These are phyloP conservation scores for Trypanosoma melophagium DNA, from an alignment of 208 protist species.

Conservation along the genomic window DNA sequence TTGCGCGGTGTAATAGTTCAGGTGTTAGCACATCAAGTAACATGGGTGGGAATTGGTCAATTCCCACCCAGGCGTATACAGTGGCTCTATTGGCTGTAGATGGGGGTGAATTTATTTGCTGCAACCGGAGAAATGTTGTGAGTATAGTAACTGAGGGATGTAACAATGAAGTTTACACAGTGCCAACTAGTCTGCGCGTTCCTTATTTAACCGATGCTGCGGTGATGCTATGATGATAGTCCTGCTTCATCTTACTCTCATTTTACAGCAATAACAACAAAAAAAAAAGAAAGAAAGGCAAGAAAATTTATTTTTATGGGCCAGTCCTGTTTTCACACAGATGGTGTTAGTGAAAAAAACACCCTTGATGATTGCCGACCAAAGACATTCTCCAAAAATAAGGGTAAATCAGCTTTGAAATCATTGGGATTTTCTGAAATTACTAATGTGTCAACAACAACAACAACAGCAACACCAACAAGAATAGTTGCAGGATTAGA, in stretches of 20 bases:
- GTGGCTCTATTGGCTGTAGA: slow-evolving; percentile 39
- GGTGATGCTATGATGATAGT: slow-evolving; percentile 24
- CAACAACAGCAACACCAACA: background rate
- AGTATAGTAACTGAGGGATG: slow-evolving; percentile 9
- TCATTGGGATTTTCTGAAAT: background rate
- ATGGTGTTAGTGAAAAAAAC: slow-evolving; percentile 4
- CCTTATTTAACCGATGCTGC: slow-evolving; percentile 34
- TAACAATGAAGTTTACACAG: slow-evolving; percentile 17
- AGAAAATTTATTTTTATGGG: slow-evolving; percentile 14
- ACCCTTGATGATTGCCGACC: background rate
- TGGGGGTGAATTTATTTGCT: slow-evolving; percentile 39
- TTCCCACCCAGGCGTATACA: slow-evolving; percentile 38
- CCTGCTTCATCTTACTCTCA: slow-evolving; percentile 11
- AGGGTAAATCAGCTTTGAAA: background rate
- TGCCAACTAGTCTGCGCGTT: slow-evolving; percentile 35
- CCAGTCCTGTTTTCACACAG: slow-evolving; percentile 13
- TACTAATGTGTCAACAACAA: background rate
- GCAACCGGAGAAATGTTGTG: slow-evolving; percentile 37
- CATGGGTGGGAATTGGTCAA: slow-evolving; percentile 29
- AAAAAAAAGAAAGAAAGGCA: slow-evolving; percentile 1
- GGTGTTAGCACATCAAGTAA: slow-evolving; percentile 61
- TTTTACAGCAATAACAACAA: background rate
- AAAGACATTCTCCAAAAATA: background rate
- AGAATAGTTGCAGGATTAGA: background rate
- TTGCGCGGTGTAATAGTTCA: slow-evolving; percentile 47